These are phyloP conservation scores for Klebsormidium nitens DNA, from an alignment of 139 green algal species.

Conservation along the genomic window DNA sequence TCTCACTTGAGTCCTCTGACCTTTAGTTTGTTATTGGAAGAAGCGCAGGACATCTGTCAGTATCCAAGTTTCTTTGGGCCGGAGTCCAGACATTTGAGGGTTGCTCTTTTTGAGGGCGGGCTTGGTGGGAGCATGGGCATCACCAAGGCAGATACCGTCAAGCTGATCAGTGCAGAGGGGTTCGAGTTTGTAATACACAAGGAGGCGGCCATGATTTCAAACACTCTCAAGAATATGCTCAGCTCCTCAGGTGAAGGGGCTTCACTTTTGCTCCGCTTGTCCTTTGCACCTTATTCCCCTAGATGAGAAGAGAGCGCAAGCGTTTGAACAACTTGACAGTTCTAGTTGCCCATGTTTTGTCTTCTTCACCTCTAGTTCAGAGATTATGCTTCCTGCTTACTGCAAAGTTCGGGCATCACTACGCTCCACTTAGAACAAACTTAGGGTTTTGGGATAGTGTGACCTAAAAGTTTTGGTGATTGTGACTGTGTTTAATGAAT, in stretches of 20 bases:
- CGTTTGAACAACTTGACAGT: neutral
- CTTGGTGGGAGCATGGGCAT: constrained; percentile 3
- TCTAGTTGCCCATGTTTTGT: neutral
- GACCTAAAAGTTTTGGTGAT: too few species aligned
- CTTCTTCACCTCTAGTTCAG: constrained; percentile 22
- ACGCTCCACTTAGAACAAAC: neutral
- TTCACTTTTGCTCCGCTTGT: neutral
- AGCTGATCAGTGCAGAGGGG: constrained; percentile 87
- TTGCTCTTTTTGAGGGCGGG: too few species aligned
- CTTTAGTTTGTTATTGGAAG: too few species aligned
- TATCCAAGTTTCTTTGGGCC: too few species aligned
- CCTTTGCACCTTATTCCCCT: neutral
- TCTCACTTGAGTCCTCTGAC: too few species aligned
- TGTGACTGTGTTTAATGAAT: too few species aligned
- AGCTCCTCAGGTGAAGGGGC: constrained; percentile 54
- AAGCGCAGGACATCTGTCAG: too few species aligned
- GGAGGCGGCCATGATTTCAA: constrained; percentile 88
- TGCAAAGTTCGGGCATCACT: neutral
- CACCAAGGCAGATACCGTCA: constrained; percentile 57
- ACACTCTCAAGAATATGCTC: constrained; percentile 97
- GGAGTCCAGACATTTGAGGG: too few species aligned
- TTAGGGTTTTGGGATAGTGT: too few species aligned
- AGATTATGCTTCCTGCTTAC: constrained; percentile 14
- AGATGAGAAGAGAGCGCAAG: neutral
- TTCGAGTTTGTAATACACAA: constrained; percentile 96